Evolutionary conservation across 768 basidiomycete genomes (phyloP).

Genomic region (Dentipellis sp.): DNA sequence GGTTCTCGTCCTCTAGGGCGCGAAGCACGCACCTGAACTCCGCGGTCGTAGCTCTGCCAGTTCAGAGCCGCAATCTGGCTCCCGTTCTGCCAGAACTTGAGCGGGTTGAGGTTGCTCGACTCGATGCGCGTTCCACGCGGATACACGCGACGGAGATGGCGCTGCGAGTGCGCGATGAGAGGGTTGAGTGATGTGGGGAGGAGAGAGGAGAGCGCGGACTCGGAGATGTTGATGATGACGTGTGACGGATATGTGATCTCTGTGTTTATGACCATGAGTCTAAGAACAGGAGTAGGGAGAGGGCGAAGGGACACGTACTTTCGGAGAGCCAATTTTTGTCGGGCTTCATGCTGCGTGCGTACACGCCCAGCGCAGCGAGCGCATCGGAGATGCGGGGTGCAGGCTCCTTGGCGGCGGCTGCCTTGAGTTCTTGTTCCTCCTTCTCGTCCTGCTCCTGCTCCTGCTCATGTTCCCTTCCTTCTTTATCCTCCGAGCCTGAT

Average conservation of each 20-base stretch:
- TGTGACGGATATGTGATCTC: slow-evolving; percentile 33
- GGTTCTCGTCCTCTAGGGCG: no score
- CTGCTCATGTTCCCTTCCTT: background rate
- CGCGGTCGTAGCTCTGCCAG: slow-evolving; percentile 52
- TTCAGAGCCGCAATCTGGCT: slow-evolving; percentile 51
- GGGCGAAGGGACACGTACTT: slow-evolving; percentile 19
- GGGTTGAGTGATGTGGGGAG: slow-evolving; percentile 25
- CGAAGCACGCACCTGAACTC: slow-evolving; percentile 28
- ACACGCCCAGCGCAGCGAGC: slow-evolving; percentile 48
- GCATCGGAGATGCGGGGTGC: slow-evolving; percentile 35
- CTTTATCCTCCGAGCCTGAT: background rate
- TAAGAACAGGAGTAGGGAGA: background rate
- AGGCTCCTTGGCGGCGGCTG: slow-evolving; percentile 1
- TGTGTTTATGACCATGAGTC: slow-evolving; percentile 10
- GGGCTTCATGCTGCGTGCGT: slow-evolving; percentile 57
- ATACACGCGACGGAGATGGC: slow-evolving; percentile 45
- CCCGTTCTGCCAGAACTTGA: slow-evolving; percentile 45
- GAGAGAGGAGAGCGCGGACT: slow-evolving; percentile 34
- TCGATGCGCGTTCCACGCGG: slow-evolving; percentile 47
- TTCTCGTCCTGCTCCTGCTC: slow-evolving; percentile 19
- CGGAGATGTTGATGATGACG: slow-evolving; percentile 54
- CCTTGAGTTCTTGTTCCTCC: slow-evolving; percentile 18
- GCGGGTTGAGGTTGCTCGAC: slow-evolving; percentile 45
- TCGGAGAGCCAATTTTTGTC: slow-evolving; percentile 37
- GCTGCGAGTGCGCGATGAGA: slow-evolving; percentile 33